A percentile compares a stretch with the other conserved stretches of the same genome.
Conservation (phyloP, 768 basidiomycete genomes). For the Boletus rufocinnamomeus region DNA sequence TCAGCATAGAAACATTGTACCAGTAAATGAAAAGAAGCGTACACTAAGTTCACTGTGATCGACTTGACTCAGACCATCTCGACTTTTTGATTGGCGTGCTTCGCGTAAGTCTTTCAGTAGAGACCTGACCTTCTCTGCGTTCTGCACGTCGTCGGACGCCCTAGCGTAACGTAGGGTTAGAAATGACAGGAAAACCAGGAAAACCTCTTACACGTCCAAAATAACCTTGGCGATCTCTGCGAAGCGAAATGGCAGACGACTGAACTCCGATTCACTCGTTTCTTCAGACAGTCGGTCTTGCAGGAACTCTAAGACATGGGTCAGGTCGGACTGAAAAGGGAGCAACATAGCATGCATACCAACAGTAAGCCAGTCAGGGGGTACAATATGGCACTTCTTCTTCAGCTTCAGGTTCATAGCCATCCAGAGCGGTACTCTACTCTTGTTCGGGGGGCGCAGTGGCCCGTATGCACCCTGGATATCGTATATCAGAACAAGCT, state of each 20-base stretch:
- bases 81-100: slow-evolving; percentile 90
- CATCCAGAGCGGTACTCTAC: slow-evolving; percentile 94
- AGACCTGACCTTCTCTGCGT: slow-evolving; percentile 80
- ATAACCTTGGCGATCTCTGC: slow-evolving; percentile 90
- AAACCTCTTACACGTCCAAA: slow-evolving; percentile 78
- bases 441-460: slow-evolving; percentile 81
- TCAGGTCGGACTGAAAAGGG: not conserved
- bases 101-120: slow-evolving; percentile 95
- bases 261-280: slow-evolving; percentile 72
- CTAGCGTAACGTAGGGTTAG: slow-evolving; percentile 41
- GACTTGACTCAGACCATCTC: slow-evolving; percentile 78
- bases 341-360: slow-evolving; percentile 50
- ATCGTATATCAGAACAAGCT: slow-evolving; percentile 9
- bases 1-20: slow-evolving; percentile 1
- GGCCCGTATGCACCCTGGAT: slow-evolving; percentile 90
- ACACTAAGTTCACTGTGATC: slow-evolving; percentile 84
- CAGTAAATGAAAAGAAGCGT: slow-evolving; percentile 30
- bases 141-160: slow-evolving; percentile 86
- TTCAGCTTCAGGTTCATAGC: slow-evolving; percentile 92
- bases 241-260: slow-evolving; percentile 81
- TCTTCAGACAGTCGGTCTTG: slow-evolving; percentile 75
- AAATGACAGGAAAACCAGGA: not conserved
- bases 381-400: slow-evolving; percentile 90
- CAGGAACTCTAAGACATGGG: slow-evolving; percentile 62
- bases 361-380: slow-evolving; percentile 86